Evolutionary conservation across 2,329 filamentous ascomycete genomes (phyloP).

Genomic region (Tolypocladium tundrense): DNA sequence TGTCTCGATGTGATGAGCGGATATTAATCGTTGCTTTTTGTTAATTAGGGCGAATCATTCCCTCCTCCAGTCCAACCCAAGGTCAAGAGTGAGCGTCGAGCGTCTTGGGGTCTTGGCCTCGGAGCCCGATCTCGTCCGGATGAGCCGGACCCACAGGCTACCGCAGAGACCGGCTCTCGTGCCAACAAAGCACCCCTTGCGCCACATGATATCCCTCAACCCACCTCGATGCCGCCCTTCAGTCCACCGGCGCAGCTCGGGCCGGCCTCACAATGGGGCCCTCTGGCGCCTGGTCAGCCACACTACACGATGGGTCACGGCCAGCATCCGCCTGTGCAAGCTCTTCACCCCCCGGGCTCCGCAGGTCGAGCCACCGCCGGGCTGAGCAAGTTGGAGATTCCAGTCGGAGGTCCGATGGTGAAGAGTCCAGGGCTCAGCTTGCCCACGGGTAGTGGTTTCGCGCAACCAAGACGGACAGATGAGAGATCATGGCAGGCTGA

Average conservation of each 20-base stretch:
- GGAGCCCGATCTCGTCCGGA: constrained; percentile 20
- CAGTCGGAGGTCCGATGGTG: background rate
- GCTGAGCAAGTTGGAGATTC: constrained; percentile 7
- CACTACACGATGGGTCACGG: background rate
- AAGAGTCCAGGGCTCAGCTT: background rate
- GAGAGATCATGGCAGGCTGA: background rate
- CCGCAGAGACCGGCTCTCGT: constrained; percentile 9
- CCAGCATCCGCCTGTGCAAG: background rate
- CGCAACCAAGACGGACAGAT: background rate
- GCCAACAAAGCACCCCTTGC: constrained; percentile 7
- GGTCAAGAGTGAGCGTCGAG: constrained; percentile 28
- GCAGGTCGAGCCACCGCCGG: constrained; percentile 4
- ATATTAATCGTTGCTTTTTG: constrained; percentile 21
- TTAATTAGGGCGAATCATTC: constrained; percentile 24
- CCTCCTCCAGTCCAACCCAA: constrained; percentile 23
- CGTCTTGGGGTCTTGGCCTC: constrained; percentile 33
- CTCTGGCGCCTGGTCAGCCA: background rate
- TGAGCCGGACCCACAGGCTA: constrained; percentile 10
- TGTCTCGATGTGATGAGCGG: constrained; percentile 15
- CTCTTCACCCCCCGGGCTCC: background rate
- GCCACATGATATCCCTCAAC: constrained; percentile 4
- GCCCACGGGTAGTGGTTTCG: background rate
- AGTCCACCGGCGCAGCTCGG: constrained; percentile 1
- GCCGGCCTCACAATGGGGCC: background rate
- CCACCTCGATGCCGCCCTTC: constrained; percentile 6